Evolutionary conservation across 2,329 filamentous ascomycete species (phyloP), one percentile per base, ranked within the genome.

Genomic region (Fusarium beomiforme): DNA sequence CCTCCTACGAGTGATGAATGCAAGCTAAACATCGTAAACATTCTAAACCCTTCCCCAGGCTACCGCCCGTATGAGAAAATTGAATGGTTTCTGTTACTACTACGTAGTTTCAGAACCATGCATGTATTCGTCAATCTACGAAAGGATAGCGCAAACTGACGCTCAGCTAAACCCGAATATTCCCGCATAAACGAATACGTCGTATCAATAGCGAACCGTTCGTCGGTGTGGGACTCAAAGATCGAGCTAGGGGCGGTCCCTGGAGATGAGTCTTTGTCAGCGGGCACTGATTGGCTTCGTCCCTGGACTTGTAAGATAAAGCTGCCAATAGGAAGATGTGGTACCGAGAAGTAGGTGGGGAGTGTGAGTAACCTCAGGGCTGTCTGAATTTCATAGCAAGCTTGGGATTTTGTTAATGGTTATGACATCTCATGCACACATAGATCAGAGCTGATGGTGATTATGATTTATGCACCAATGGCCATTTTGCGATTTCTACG

Each of bases 121-220:
- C 14, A 57, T 55, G 49, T 49, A 65, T 69, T 69, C 65, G 67
- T 34, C 13, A 46, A 37, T 26, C 23, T 51, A 23, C 21, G 23
- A 42, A 36, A 36, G 12, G 23, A 23, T 26, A 58, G 39, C 6
- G 19, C 29, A 37, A 58, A 36, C 16, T 8, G 16, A 42, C 21
- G 21, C 7, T 2, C 37, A 29, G 6, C 29, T 39, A 60, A 60
- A 43, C 19, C 64, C 60, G 69, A 33, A 39, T 72, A 63, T 72
- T 72, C 41, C 65, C 65, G 67, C 29, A 43, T 67, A 47, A 69
- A 70, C 71, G 71, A 73, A 73, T 73, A 73, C 71, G 71, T 63
- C 71, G 70, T 71, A 73, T 71, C 33, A 51, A 49, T 21, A 44
- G 41, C 17, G 26, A 68, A 66, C 41, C 34, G 64, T 65, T 71